Evolutionary conservation across 2,329 filamentous ascomycete genomes (phyloP).

Genomic region (Whalleya microplaca): DNA sequence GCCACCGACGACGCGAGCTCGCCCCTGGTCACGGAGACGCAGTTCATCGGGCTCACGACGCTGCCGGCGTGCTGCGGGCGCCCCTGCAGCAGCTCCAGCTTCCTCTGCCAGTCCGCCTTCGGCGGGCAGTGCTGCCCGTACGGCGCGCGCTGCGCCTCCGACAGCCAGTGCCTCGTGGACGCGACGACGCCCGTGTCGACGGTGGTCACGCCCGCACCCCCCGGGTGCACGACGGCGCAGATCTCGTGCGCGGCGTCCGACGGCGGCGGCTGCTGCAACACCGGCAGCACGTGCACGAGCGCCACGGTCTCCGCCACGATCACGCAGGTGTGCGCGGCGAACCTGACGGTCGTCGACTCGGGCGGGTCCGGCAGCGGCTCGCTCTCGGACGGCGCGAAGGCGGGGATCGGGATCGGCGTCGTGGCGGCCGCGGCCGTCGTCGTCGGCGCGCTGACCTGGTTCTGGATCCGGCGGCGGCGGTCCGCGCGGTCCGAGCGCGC

Average conservation of each 20-base stretch:
- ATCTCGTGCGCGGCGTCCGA: slow-evolving; percentile 48
- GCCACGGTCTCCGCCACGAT: slow-evolving; percentile 38
- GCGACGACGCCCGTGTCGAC: slow-evolving; percentile 27
- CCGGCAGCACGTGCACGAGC: slow-evolving; percentile 38
- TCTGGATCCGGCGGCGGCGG: slow-evolving; percentile 49
- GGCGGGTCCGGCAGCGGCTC: slow-evolving; percentile 18
- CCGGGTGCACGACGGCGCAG: slow-evolving; percentile 51
- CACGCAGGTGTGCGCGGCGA: slow-evolving; percentile 38
- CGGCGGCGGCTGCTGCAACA: slow-evolving; percentile 55
- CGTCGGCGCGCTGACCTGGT: slow-evolving; percentile 50
- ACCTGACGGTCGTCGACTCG: slow-evolving; percentile 31
- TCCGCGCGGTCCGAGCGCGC: no score
- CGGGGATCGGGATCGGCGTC: slow-evolving; percentile 60
- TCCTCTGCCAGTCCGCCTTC: slow-evolving; percentile 47
- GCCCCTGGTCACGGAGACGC: background rate
- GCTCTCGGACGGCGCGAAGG: slow-evolving; percentile 55
- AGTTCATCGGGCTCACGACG: slow-evolving; percentile 4
- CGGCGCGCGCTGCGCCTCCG: slow-evolving; percentile 46
- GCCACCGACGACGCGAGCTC: background rate
- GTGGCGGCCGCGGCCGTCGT: slow-evolving; percentile 48
- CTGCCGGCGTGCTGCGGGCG: slow-evolving; percentile 27
- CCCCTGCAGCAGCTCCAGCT: slow-evolving; percentile 38
- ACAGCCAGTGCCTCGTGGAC: slow-evolving; percentile 40
- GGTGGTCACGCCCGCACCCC: slow-evolving; percentile 41
- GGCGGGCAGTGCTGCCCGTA: slow-evolving; percentile 56